A percentile compares a stretch with the other conserved stretches of the same genome.
Evolutionary conservation across 2,329 filamentous ascomycete genomes (phyloP).

Genomic region (Penicillium sp.): DNA sequence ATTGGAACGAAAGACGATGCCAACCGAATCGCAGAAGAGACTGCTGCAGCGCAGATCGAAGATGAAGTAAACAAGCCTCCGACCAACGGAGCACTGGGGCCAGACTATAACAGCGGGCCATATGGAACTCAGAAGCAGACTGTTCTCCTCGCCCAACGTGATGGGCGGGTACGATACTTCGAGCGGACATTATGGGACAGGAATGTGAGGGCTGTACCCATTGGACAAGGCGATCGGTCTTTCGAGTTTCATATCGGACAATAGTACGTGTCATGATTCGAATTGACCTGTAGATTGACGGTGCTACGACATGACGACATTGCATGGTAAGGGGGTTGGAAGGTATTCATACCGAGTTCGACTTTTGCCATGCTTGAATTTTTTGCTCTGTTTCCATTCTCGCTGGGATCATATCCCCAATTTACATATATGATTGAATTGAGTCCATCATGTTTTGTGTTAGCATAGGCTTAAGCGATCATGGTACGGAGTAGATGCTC

Average conservation of each 20-base stretch:
- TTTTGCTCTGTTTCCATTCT: neutral
- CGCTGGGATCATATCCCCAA: neutral
- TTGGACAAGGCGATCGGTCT: conserved; percentile 49
- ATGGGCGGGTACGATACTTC: conserved; percentile 61
- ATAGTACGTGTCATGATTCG: conserved; percentile 3
- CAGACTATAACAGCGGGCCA: conserved; percentile 46
- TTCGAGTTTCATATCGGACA: conserved; percentile 37
- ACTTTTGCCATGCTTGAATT: neutral
- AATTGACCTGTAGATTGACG: conserved; percentile 2
- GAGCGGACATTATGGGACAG: conserved; percentile 63
- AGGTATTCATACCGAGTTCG: neutral
- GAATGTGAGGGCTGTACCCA: conserved; percentile 48
- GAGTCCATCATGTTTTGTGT: neutral
- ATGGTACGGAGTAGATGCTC: conserved; percentile 8
- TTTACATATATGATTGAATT: conserved; percentile 7
- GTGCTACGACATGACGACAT: conserved; percentile 6
- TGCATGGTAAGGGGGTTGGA: neutral
- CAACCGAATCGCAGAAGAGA: conserved; percentile 32
- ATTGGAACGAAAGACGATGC: conserved; percentile 52
- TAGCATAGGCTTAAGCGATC: neutral
- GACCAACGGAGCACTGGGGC: conserved; percentile 26
- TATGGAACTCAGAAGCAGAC: conserved; percentile 69
- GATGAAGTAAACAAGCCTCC: conserved; percentile 16
- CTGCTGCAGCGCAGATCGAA: conserved; percentile 35
- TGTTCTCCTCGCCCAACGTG: conserved; percentile 56